Conservation (phyloP, 163 green algal genomes). For the Prototheca stagnorum region DNA sequence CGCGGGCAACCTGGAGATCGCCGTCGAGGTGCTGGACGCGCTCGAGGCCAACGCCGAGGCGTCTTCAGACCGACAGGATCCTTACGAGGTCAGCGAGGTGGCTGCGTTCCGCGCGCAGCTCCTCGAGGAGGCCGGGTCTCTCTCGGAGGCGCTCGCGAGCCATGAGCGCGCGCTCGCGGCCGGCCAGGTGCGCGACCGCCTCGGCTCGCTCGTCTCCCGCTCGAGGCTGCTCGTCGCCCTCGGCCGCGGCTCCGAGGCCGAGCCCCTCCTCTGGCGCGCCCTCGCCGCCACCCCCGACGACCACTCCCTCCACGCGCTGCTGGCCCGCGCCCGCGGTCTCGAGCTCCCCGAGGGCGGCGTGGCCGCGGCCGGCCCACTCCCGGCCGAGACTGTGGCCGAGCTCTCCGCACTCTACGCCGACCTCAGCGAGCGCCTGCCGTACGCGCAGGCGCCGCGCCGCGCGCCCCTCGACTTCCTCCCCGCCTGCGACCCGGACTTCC, state of each 20-base stretch:
- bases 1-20: slow-evolving; percentile 55
- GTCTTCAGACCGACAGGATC: slow-evolving; percentile 28
- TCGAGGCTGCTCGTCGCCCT: slow-evolving; percentile 47
- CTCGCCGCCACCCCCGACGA: slow-evolving; percentile 76
- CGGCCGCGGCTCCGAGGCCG: slow-evolving; percentile 32
- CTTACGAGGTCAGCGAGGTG: slow-evolving; percentile 92
- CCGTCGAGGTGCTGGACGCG: slow-evolving; percentile 40
- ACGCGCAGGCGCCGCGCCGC: slow-evolving; percentile 39
- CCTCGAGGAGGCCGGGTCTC: slow-evolving; percentile 31
- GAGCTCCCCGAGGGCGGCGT: too few relatives aligned
- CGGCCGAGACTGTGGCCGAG: slow-evolving; percentile 23
- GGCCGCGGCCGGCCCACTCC: background rate
- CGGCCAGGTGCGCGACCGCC: slow-evolving; percentile 55
- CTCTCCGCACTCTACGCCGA: slow-evolving; percentile 55
- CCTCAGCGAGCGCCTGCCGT: slow-evolving; percentile 44
- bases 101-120: slow-evolving; percentile 74
- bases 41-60: slow-evolving; percentile 20
- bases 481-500: slow-evolving; percentile 53
- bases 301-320: slow-evolving; percentile 60
- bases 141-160: slow-evolving; percentile 18
- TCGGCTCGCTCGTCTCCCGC: slow-evolving; percentile 39
- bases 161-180: slow-evolving; percentile 20
- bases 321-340: slow-evolving; percentile 38
- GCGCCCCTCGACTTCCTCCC: slow-evolving; percentile 86
- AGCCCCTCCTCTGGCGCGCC: slow-evolving; percentile 49